Conservation (phyloP, 83 land plant species). For the Diphasiastrum complanatum region DNA sequence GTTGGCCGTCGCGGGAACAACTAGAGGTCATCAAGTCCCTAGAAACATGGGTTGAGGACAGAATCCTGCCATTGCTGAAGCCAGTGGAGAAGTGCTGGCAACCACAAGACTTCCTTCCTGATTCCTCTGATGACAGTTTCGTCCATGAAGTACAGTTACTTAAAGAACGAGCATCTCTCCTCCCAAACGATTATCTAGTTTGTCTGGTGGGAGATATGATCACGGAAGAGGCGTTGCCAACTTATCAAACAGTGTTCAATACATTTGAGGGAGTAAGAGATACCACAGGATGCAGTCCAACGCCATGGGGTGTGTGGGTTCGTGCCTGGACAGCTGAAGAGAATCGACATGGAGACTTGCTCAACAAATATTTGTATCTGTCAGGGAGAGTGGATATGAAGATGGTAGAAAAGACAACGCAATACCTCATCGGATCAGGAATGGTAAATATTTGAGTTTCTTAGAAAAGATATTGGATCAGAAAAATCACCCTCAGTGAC, state of each 20-base stretch:
- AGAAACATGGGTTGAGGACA: constrained; percentile 22
- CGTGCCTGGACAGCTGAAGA: constrained; percentile 30
- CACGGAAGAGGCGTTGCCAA: constrained; percentile 25
- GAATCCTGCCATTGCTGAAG: constrained; percentile 16
- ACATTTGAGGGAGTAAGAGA: constrained; percentile 21
- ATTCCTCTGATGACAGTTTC: constrained; percentile 20
- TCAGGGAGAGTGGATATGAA: constrained; percentile 23
- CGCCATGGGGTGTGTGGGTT: constrained; percentile 26
- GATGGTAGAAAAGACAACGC: constrained; percentile 17
- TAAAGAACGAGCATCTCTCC: constrained; percentile 6
- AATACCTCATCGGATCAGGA: constrained; percentile 24
- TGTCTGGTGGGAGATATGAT: constrained; percentile 27
- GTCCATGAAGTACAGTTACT: constrained; percentile 15
- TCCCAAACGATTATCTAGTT: constrained; percentile 24
- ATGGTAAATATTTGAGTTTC: constrained; percentile 15
- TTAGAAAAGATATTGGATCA: background rate
- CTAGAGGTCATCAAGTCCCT: constrained; percentile 24
- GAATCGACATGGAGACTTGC: constrained; percentile 23
- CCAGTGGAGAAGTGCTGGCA: constrained; percentile 32
- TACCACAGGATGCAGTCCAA: constrained; percentile 23
- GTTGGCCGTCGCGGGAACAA: constrained; percentile 15
- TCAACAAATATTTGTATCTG: constrained; percentile 21
- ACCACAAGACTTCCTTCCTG: constrained; percentile 25
- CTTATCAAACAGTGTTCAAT: constrained; percentile 26
- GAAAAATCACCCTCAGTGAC: background rate